Conservation (phyloP, 2,329 filamentous ascomycete species). For the Xylaria sp. region DNA sequence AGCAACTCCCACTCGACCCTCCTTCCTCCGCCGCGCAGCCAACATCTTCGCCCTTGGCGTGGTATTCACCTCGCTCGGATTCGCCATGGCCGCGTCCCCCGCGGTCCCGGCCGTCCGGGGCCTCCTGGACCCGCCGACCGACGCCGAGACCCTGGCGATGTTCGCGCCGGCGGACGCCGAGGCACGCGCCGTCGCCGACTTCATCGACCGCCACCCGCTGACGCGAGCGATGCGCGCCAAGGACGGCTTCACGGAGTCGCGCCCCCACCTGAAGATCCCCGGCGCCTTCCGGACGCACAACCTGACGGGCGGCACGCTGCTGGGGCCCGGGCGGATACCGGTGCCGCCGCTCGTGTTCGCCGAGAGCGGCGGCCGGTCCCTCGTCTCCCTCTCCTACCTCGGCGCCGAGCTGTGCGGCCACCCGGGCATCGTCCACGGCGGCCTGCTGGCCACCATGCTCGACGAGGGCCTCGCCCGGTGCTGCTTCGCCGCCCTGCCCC, state of each 20-base stretch:
- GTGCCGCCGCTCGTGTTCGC: constrained; percentile 81
- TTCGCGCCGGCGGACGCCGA: constrained; percentile 63
- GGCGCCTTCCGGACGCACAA: constrained; percentile 69
- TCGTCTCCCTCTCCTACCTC: constrained; percentile 75
- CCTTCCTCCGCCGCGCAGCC: constrained; percentile 49
- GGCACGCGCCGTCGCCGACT: constrained; percentile 65
- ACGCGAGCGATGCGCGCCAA: constrained; percentile 68
- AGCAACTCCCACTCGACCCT: constrained; percentile 33
- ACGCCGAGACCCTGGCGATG: constrained; percentile 72
- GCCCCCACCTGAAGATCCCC: constrained; percentile 88
- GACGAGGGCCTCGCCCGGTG: constrained; percentile 89
- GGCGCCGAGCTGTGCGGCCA: constrained; percentile 85
- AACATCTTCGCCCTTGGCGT: constrained; percentile 51
- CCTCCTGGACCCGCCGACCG: constrained; percentile 56
- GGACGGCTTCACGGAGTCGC: constrained; percentile 70
- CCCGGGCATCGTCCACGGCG: constrained; percentile 87
- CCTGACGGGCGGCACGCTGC: constrained; percentile 78
- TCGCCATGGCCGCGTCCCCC: constrained; percentile 59
- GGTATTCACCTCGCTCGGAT: constrained; percentile 53
- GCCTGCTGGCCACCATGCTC: constrained; percentile 85
- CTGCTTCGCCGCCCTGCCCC: constrained; percentile 85
- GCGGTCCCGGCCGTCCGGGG: constrained; percentile 51
- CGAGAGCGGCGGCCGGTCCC: constrained; percentile 68
- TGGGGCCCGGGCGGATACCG: constrained; percentile 73
- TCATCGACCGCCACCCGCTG: constrained; percentile 77